Percentiles rank a stretch among this genome's conserved stretches.
Conservation (phyloP, 345 rosid species). For the Triadica sebifera region DNA sequence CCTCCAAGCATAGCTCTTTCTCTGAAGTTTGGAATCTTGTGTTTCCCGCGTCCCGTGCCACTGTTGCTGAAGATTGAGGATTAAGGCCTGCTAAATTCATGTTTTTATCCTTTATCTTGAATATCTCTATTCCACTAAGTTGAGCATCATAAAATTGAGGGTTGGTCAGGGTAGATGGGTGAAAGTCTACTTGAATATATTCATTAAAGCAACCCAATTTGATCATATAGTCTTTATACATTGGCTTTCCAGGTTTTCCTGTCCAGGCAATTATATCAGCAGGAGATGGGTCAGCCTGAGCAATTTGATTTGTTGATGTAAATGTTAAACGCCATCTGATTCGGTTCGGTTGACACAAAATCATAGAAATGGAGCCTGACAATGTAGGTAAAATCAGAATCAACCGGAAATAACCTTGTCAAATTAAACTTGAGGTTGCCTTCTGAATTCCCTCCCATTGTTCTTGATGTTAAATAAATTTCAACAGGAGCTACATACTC, state of each 20-base stretch:
- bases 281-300: slow-evolving; percentile 34
- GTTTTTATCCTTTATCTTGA: too few relatives aligned
- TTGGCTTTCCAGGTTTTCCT: slow-evolving; percentile 42
- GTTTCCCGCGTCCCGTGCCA: slow-evolving; percentile 28
- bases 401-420: slow-evolving; percentile 72
- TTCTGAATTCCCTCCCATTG: slow-evolving; percentile 42
- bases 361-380: slow-evolving; percentile 81
- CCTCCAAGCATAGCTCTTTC: slow-evolving; percentile 28
- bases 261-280: slow-evolving; percentile 69
- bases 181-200: slow-evolving; percentile 45
- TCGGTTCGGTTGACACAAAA: slow-evolving; percentile 37
- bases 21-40: background rate
- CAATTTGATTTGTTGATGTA: slow-evolving; percentile 62
- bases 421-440: slow-evolving; percentile 52
- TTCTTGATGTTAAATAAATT: slow-evolving; percentile 60
- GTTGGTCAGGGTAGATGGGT: slow-evolving; percentile 39
- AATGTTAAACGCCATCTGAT: slow-evolving; percentile 65
- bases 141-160: slow-evolving; percentile 50
- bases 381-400: slow-evolving; percentile 62
- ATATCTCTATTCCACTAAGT: slow-evolving; percentile 75
- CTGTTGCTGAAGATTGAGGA: slow-evolving; percentile 57
- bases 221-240: slow-evolving; percentile 56
- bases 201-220: slow-evolving; percentile 36
- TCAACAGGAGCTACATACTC: slow-evolving; percentile 48
- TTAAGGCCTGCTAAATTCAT: slow-evolving; percentile 66